Base-by-base conservation (phyloP, 352 stramenopile genomes). In the Globisporangium yorkense region DNA sequence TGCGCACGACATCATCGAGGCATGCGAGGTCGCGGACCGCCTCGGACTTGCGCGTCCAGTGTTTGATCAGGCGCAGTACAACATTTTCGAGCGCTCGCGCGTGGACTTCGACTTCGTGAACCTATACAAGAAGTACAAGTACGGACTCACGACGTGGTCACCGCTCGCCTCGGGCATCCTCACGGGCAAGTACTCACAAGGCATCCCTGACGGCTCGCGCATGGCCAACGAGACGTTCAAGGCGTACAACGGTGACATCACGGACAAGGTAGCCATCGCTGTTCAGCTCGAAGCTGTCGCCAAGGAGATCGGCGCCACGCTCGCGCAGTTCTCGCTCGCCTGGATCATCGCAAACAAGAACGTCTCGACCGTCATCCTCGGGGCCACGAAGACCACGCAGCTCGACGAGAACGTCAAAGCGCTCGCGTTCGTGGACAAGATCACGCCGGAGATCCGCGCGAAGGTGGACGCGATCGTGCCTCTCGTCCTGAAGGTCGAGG, bases 351-450 rank as follows among this genome's bases (percentile, higher is more conserved):
- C 73, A 20, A 88, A 88, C 64, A 60, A 66, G 15, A 74, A 90
- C 56, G 76, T 89, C 43, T 80, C 71, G 50, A 85, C 72, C 15
- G 79, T 46, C 13, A 46, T 46, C n/a, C 41, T 46, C 13, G 41
- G 41, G 3, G 41, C 41, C 15, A 46, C 41, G 41, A 46, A 74
- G n/a, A 69, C 83, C 44, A 57, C 75, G 41, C 81, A 91, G 54
- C 65, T 91, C 4, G 76, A 92, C 29, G 81, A 92, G 51, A 92
- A 92, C 62, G 54, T 92, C 39, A 83, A 83, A 57, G 75, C 82
- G 13, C 51, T 88, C 31, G 68, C 74, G 46, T 81, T 88, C 20
- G 57, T 72, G 71, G 24, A 27, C 24, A 27, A 27, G 24, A 27
- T 27, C 24, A 27, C 24, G 24, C 24, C 24, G 24, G 24, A 92